Evolutionary conservation across 257 asterid genomes (phyloP).

Genomic region (Solanum appendiculatum): DNA sequence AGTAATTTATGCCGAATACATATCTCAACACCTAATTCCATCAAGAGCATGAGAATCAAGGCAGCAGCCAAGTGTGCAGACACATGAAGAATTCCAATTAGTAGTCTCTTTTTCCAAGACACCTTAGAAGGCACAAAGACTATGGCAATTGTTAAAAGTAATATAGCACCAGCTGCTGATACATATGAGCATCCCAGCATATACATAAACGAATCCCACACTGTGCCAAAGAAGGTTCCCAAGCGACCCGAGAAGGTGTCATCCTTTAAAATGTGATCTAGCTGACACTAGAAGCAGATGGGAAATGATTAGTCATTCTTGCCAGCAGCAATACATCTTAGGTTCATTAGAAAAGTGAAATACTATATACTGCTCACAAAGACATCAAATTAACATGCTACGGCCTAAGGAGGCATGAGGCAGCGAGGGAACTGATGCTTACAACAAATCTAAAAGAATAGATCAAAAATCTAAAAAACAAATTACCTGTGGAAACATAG

Average conservation of each 20-base stretch:
- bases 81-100: slow-evolving; percentile 83
- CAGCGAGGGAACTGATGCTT: neutral
- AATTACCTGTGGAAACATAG: slow-evolving; percentile 96
- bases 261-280: slow-evolving; percentile 80
- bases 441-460: neutral
- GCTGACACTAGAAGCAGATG: slow-evolving; percentile 63
- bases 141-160: slow-evolving; percentile 54
- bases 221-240: slow-evolving; percentile 73
- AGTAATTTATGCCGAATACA: slow-evolving; percentile 79
- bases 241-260: slow-evolving; percentile 76
- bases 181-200: slow-evolving; percentile 76
- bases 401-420: neutral
- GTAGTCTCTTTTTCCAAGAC: slow-evolving; percentile 58
- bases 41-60: slow-evolving; percentile 76
- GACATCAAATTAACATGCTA: neutral
- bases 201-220: slow-evolving; percentile 68
- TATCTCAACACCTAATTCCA: slow-evolving; percentile 89
- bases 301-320: slow-evolving; percentile 15
- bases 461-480: neutral
- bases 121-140: slow-evolving; percentile 81
- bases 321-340: neutral
- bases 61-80: slow-evolving; percentile 92
- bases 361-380: neutral
- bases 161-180: slow-evolving; percentile 70
- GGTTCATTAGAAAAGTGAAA: neutral